Conservation (phyloP, 2,329 filamentous ascomycete species). For the Cercospora nicotianae region DNA sequence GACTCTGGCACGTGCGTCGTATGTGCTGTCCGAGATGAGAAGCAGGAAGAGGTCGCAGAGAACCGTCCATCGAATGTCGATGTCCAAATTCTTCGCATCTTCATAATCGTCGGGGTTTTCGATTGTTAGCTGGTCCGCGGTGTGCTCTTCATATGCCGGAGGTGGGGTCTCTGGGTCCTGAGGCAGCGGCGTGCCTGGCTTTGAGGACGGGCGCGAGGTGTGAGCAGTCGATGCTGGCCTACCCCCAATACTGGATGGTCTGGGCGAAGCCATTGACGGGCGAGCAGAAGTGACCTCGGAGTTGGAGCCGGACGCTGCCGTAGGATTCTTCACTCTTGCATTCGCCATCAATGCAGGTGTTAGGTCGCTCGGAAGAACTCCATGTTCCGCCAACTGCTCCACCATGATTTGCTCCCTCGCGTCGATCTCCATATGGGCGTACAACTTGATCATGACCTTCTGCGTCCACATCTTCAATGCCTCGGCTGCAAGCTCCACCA, state of each 20-base stretch:
- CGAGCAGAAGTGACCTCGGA: conserved; percentile 37
- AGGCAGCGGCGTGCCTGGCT: conserved; percentile 41
- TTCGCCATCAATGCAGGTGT: conserved; percentile 88
- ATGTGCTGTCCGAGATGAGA: conserved; percentile 92
- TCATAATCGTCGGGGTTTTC: conserved; percentile 81
- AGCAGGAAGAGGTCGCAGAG: conserved; percentile 94
- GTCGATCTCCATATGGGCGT: conserved; percentile 95
- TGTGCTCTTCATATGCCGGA: conserved; percentile 60
- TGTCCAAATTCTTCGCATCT: conserved; percentile 80
- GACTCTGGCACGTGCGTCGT: conserved; percentile 83
- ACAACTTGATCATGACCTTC: conserved; percentile 95
- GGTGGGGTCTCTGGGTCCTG: conserved; percentile 35
- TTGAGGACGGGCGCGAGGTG: conserved; percentile 18
- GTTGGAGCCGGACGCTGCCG: conserved; percentile 18
- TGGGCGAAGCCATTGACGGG: conserved; percentile 31
- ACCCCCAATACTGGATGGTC: conserved; percentile 25
- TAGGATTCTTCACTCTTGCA: conserved; percentile 84
- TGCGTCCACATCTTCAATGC: conserved; percentile 93
- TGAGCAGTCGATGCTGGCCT: conserved; percentile 23
- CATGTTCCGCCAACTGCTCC: conserved; percentile 90
- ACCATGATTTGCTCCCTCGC: conserved; percentile 96
- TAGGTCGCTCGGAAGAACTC: conserved; percentile 79
- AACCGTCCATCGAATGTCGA: conserved; percentile 95
- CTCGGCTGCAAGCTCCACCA: conserved; percentile 68
- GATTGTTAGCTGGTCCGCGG: conserved; percentile 73